These are phyloP conservation scores for Chloris gayana DNA, from an alignment of 176 grass and related monocot genomes.

Conservation along the genomic window DNA sequence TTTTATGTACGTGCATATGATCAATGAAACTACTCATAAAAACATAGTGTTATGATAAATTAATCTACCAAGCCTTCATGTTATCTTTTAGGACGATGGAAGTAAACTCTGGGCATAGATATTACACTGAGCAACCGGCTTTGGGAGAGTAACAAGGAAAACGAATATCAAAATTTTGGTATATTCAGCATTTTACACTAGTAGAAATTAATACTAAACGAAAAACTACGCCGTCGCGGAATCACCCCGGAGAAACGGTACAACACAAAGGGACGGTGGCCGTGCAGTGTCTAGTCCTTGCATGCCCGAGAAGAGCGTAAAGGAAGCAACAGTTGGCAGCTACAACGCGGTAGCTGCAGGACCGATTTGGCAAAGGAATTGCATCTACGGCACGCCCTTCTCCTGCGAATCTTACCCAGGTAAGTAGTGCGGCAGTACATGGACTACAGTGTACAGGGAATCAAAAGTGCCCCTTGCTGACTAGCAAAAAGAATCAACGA, in stretches of 20 bases:
- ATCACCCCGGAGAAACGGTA: neutral
- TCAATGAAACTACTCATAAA: too few species aligned
- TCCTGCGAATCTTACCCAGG: slow-evolving; percentile 21
- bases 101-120: too few species aligned
- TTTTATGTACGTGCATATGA: too few species aligned
- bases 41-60: too few species aligned
- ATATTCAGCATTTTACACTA: too few species aligned
- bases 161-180: too few species aligned
- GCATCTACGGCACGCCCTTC: neutral
- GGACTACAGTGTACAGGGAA: neutral
- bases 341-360: neutral
- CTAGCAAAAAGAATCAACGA: neutral
- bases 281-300: neutral
- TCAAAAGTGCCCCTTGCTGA: slow-evolving; percentile 31
- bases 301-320: neutral
- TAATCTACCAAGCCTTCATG: too few species aligned
- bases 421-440: neutral
- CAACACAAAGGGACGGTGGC: neutral
- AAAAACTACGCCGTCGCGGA: too few species aligned
- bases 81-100: too few species aligned
- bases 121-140: too few species aligned
- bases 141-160: too few species aligned
- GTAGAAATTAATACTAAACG: too few species aligned
- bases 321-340: neutral
- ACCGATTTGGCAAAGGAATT: slow-evolving; percentile 26